phyloP scores from a whole-genome alignment of 371 early-diverging fungal species.

The Polyrhizophydium stewartii region DNA sequence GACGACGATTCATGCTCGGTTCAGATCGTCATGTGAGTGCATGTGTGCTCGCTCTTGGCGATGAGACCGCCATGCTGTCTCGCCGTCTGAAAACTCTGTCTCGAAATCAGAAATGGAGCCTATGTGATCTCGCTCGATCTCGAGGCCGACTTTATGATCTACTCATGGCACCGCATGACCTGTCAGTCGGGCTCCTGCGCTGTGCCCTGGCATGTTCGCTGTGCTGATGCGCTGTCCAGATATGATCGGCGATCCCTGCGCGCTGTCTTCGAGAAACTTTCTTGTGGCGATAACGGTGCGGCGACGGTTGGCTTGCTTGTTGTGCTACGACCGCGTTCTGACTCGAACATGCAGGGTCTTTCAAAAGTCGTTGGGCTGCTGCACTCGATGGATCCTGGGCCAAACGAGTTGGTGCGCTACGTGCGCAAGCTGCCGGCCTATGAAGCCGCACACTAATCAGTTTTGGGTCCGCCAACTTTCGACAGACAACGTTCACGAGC shows the following conservation, averaged over 20 bases:
- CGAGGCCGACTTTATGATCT: constrained; percentile 56
- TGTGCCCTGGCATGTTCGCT: background rate
- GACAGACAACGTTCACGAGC: background rate
- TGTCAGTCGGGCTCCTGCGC: too few species aligned
- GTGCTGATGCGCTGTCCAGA: constrained; percentile 21
- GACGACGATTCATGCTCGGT: constrained; percentile 48
- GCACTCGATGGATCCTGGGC: constrained; percentile 33
- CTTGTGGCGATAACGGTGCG: constrained; percentile 57
- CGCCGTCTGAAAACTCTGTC: background rate
- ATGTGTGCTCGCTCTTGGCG: constrained; percentile 16
- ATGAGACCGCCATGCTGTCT: background rate
- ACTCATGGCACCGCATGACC: constrained; percentile 69
- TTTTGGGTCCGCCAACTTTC: too few species aligned
- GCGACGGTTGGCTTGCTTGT: too few species aligned
- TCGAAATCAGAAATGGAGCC: background rate
- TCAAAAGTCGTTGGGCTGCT: constrained; percentile 59
- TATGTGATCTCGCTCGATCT: constrained; percentile 62
- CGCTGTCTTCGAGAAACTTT: constrained; percentile 60
- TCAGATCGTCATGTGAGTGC: constrained; percentile 47
- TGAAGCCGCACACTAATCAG: too few species aligned
- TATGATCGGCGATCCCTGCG: constrained; percentile 59
- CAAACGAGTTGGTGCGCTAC: background rate
- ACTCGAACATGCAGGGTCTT: constrained; percentile 40
- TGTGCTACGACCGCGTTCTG: constrained; percentile 6
- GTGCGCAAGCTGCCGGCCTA: too few species aligned